phyloP scores from a whole-genome alignment of 164 flowering plant species.

The Chloranthus sessilifolius region DNA sequence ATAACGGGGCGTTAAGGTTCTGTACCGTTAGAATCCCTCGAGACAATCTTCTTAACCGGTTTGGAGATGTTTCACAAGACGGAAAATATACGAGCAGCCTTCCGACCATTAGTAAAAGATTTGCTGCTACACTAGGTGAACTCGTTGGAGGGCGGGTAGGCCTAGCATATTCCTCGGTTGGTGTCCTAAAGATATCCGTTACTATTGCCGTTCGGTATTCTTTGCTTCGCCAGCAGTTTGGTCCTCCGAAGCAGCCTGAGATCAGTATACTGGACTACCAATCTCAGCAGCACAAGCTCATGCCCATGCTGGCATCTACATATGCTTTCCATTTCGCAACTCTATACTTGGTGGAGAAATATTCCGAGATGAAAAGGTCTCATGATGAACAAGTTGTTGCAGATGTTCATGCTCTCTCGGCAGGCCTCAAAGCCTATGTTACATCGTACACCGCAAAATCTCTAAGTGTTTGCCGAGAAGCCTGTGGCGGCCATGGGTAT shows the following conservation, averaged over 20 bases:
- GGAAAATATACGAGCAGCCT: constrained; percentile 89
- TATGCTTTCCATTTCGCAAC: constrained; percentile 94
- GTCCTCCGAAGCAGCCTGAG: constrained; percentile 88
- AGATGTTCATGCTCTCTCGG: constrained; percentile 89
- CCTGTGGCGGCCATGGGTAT: constrained; percentile 99
- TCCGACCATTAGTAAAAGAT: constrained; percentile 73
- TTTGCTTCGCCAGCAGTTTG: constrained; percentile 85
- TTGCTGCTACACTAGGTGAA: constrained; percentile 94
- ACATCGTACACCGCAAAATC: constrained; percentile 85
- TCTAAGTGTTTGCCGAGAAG: constrained; percentile 78
- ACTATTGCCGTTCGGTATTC: constrained; percentile 91
- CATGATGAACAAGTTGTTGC: constrained; percentile 71
- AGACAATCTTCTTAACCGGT: constrained; percentile 86
- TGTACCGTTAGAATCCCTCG: constrained; percentile 86
- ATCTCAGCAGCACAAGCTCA: constrained; percentile 95
- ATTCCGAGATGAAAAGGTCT: constrained; percentile 84
- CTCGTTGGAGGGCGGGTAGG: constrained; percentile 95
- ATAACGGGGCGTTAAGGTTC: constrained; percentile 87
- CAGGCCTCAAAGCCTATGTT: constrained; percentile 90
- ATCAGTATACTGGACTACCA: constrained; percentile 90
- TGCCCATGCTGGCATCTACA: constrained; percentile 96
- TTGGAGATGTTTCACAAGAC: constrained; percentile 93
- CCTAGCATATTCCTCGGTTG: constrained; percentile 83
- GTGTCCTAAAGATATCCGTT: constrained; percentile 66
- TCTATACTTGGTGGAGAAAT: constrained; percentile 61